phyloP scores from a whole-genome alignment of 176 grass and related monocot species.

The Hordeum marinum region DNA sequence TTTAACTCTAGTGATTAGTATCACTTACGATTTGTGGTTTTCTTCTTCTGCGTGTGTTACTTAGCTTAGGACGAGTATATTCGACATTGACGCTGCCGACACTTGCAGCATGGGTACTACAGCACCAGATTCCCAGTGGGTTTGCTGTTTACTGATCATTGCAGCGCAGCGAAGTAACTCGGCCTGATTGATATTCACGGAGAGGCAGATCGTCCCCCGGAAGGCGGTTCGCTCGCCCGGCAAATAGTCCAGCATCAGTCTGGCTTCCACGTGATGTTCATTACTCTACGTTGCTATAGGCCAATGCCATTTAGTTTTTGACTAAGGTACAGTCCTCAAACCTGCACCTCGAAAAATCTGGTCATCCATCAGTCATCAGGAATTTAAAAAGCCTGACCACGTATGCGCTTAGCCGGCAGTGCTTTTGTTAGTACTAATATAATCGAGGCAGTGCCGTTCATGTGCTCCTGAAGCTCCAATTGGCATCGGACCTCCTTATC shows the following conservation, averaged over 20 bases:
- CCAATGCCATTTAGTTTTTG: neutral
- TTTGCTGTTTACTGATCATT: neutral
- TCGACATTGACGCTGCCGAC: neutral
- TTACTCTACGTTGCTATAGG: neutral
- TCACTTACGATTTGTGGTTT: too few relatives aligned
- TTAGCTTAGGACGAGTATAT: neutral
- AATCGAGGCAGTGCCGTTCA: neutral
- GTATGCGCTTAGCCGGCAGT: neutral
- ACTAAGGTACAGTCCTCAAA: neutral
- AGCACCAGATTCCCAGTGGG: neutral
- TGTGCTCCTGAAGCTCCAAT: constrained; percentile 30
- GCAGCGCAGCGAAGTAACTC: neutral
- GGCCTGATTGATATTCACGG: neutral
- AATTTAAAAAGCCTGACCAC: neutral
- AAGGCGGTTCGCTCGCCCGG: neutral
- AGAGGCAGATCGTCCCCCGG: neutral
- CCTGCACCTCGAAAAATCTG: neutral
- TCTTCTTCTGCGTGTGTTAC: too few relatives aligned
- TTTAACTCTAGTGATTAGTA: too few relatives aligned
- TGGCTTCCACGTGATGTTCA: constrained; percentile 14
- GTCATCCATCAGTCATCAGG: too few relatives aligned
- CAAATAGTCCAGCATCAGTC: constrained; percentile 8
- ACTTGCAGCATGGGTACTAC: neutral
- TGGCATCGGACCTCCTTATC: constrained; percentile 15
- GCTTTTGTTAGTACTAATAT: neutral